Percentiles rank a stretch among this genome's conserved stretches.
These are phyloP conservation scores for Gossypium gossypioides DNA, from an alignment of 441 rosid species.

Conservation along the genomic window DNA sequence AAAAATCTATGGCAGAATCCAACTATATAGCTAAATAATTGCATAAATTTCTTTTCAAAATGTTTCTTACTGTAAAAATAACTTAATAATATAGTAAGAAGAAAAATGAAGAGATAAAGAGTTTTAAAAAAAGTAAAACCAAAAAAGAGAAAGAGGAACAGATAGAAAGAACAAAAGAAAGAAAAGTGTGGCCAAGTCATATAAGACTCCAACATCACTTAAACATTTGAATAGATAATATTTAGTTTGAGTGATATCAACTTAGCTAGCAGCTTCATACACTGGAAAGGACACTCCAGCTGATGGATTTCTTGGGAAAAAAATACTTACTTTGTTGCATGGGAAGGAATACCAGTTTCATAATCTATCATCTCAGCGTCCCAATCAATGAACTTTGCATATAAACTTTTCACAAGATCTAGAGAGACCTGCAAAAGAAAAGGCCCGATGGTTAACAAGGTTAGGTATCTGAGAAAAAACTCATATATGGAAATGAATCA, in stretches of 20 bases:
- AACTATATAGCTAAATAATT: not conserved
- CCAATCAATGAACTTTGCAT: conserved; percentile 91
- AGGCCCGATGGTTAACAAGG: not conserved
- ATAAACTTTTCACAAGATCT: conserved; percentile 88
- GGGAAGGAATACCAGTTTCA: conserved; percentile 71
- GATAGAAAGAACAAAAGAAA: not conserved
- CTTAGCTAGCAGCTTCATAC: not conserved
- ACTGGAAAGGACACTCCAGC: conserved; percentile 1
- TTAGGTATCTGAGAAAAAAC: not conserved
- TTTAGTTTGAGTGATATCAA: not conserved
- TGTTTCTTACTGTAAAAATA: not conserved
- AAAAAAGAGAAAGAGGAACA: not conserved
- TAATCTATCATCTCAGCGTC: conserved; percentile 84
- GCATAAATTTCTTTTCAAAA: not conserved
- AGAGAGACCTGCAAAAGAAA: conserved; percentile 73
- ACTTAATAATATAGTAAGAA: not conserved
- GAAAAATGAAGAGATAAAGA: not conserved
- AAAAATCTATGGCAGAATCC: not conserved
- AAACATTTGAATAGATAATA: not conserved
- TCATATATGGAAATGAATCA: not conserved
- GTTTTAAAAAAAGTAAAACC: not conserved
- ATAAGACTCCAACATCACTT: not conserved
- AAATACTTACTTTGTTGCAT: conserved; percentile 79
- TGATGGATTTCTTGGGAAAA: conserved; percentile 10
- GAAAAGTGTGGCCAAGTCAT: not conserved